Conservation (phyloP, 805 yeast species). For the Monosporozyma servazzii region DNA sequence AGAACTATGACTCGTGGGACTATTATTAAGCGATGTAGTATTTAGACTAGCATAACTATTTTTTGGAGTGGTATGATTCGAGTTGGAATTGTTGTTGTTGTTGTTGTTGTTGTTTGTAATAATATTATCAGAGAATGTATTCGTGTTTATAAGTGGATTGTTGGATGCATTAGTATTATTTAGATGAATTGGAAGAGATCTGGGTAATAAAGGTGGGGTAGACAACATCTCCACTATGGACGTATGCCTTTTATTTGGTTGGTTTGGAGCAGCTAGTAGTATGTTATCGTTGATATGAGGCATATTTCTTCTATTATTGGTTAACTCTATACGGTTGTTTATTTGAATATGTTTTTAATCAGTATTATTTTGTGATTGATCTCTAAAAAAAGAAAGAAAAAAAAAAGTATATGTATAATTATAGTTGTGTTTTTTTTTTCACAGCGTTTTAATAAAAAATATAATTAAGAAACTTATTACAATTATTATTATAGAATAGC, state of each 20-base stretch:
- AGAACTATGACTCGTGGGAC: constrained; percentile 1
- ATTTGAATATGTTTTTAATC: not conserved
- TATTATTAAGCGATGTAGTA: not conserved
- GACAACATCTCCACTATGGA: constrained; percentile 69
- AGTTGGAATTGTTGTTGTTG: not conserved
- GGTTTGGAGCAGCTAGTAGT: constrained; percentile 2
- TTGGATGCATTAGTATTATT: not conserved
- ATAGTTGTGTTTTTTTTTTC: not conserved
- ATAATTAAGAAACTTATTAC: not conserved
- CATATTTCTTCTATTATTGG: too few relatives aligned
- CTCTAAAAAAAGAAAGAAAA: not conserved
- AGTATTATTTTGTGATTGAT: not conserved
- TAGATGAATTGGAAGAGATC: not conserved
- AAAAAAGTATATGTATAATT: not conserved
- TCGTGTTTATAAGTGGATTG: not conserved
- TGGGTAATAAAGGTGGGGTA: constrained; percentile 61
- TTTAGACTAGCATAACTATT: not conserved
- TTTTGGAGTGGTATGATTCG: not conserved
- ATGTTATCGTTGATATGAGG: constrained; percentile 9
- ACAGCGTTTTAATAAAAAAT: not conserved
- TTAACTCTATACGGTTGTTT: not conserved
- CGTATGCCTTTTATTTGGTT: constrained; percentile 37
- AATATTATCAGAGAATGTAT: not conserved
- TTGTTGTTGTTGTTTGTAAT: not conserved
- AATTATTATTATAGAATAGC: too few relatives aligned